These are phyloP conservation scores for Talaromyces sp. DNA, from an alignment of 2,329 filamentous ascomycete genomes.

Conservation along the genomic window DNA sequence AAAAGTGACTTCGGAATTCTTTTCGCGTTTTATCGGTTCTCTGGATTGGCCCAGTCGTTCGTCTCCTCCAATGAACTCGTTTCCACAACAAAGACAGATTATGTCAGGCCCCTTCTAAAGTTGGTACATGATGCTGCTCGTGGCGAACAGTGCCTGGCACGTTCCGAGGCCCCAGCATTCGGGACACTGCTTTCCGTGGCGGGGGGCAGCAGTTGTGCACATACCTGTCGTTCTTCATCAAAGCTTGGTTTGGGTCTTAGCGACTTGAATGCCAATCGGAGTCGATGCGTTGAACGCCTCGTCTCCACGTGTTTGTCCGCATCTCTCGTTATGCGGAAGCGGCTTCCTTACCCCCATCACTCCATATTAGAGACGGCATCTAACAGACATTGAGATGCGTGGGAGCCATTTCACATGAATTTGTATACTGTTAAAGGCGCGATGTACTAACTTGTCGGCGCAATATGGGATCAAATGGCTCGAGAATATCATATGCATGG, in stretches of 20 bases:
- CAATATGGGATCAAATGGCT: background rate
- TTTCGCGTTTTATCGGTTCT: background rate
- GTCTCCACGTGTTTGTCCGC: constrained; percentile 8
- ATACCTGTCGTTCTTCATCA: background rate
- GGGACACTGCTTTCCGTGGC: background rate
- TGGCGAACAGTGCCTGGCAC: background rate
- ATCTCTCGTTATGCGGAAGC: background rate
- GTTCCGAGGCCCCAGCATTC: background rate
- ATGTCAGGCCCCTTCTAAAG: background rate
- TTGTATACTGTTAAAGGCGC: background rate
- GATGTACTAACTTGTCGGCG: background rate
- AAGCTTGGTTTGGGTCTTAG: background rate
- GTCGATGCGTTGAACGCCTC: background rate
- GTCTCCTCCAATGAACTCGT: background rate
- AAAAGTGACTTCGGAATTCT: background rate
- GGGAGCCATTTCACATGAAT: no score
- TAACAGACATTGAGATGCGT: background rate
- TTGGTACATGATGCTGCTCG: background rate
- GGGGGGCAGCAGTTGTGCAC: background rate
- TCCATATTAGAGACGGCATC: background rate
- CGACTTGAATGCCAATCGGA: background rate
- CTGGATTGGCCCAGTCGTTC: background rate
- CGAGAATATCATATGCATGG: background rate
- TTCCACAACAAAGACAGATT: background rate
- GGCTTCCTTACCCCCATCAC: background rate